Evolutionary conservation across 176 grass and related monocot species (phyloP).

Genomic region (Coix lacrymajobi): DNA sequence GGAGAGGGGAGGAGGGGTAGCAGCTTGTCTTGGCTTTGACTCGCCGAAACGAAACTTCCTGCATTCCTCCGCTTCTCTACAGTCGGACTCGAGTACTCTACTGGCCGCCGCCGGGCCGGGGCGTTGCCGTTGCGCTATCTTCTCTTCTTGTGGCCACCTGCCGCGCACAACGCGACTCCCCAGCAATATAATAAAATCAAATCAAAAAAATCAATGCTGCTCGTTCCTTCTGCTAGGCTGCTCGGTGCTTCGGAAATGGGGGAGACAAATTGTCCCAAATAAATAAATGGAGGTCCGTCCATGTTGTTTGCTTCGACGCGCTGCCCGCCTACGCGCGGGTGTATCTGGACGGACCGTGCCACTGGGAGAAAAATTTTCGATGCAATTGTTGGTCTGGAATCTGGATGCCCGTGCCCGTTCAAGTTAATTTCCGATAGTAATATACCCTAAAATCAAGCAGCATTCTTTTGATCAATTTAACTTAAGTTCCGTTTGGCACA

Average conservation of each 20-base stretch:
- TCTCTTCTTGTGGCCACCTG: background rate
- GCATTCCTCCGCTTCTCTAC: background rate
- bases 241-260: background rate
- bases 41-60: constrained; percentile 34
- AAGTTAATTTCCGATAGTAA: too few species aligned
- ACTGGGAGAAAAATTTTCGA: too few species aligned
- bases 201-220: background rate
- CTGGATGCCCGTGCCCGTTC: too few species aligned
- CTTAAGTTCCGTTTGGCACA: too few species aligned
- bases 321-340: background rate
- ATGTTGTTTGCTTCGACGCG: background rate
- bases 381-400: too few species aligned
- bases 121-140: background rate
- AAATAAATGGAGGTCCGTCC: background rate
- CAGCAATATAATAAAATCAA: background rate
- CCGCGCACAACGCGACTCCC: constrained; percentile 23
- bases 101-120: background rate
- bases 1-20: background rate
- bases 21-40: constrained; percentile 36
- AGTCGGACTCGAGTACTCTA: background rate
- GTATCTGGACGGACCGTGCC: too few species aligned
- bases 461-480: too few species aligned
- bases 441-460: too few species aligned
- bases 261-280: too few species aligned
- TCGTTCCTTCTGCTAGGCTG: background rate